Evolutionary conservation across 345 rosid genomes (phyloP).

Genomic region (Salix suchowensis): DNA sequence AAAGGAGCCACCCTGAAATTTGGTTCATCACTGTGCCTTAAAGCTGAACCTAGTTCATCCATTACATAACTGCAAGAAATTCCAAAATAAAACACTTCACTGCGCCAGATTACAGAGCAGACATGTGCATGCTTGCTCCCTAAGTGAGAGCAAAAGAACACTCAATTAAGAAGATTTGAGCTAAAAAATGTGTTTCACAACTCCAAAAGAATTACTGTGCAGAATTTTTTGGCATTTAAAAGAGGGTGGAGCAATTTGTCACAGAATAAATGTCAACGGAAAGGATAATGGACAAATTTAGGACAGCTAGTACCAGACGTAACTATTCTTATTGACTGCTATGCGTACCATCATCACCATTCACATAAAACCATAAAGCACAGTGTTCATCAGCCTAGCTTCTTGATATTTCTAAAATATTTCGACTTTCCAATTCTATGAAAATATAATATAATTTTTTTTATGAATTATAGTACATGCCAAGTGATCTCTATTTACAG

Average conservation of each 20-base stretch:
- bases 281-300: neutral
- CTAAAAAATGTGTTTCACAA: neutral
- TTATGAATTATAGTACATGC: neutral
- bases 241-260: no score
- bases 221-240: no score
- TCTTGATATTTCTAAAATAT: neutral
- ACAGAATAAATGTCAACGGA: neutral
- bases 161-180: neutral
- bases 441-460: neutral
- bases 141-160: neutral
- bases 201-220: neutral
- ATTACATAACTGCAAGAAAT: slow-evolving; percentile 71
- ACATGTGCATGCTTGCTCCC: neutral
- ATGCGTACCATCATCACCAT: neutral
- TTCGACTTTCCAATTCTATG: no score
- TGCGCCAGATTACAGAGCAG: neutral
- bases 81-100: slow-evolving; percentile 7
- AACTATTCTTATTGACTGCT: neutral
- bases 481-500: neutral
- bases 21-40: slow-evolving; percentile 83
- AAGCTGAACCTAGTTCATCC: slow-evolving; percentile 96
- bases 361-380: neutral
- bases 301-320: neutral
- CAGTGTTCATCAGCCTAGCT: neutral
- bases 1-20: slow-evolving; percentile 89